These are phyloP conservation scores for Auricularia sp. DNA, from an alignment of 768 basidiomycete species.

Conservation along the genomic window DNA sequence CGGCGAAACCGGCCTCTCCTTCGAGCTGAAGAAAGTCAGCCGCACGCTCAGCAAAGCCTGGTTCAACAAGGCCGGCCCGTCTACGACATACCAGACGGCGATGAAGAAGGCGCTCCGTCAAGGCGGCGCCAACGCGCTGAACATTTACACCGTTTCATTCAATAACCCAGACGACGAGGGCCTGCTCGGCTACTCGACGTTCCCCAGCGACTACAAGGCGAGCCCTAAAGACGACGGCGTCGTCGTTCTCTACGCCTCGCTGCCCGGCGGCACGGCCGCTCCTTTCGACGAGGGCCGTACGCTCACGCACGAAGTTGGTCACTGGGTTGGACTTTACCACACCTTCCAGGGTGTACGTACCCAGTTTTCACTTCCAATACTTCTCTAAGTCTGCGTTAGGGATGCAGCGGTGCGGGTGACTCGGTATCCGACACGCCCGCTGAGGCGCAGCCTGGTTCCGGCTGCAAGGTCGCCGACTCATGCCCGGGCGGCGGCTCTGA, in stretches of 20 bases:
- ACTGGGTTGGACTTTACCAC: conserved; percentile 13
- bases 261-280: conserved; percentile 1
- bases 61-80: conserved; percentile 37
- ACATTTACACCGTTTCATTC: conserved; percentile 31
- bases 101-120: conserved; percentile 39
- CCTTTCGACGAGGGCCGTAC: conserved; percentile 4
- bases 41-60: conserved; percentile 36
- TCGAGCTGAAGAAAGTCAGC: conserved; percentile 29
- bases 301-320: conserved; percentile 14
- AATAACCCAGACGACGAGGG: conserved; percentile 1
- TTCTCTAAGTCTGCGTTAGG: conserved; percentile 24
- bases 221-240: background rate
- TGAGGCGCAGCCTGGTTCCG: conserved; percentile 29
- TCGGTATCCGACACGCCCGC: conserved; percentile 32
- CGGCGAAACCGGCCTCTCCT: conserved; percentile 27
- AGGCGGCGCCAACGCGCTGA: conserved; percentile 32
- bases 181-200: background rate
- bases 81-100: conserved; percentile 24
- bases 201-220: background rate
- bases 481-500: conserved; percentile 22
- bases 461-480: conserved; percentile 26
- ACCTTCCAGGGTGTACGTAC: conserved; percentile 3
- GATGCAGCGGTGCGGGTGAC: conserved; percentile 32
- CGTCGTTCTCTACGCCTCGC: background rate
- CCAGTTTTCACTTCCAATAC: background rate